phyloP scores from a whole-genome alignment of 192 early-diverging fungal genomes.

The Rhizoclosmatium sp. region DNA sequence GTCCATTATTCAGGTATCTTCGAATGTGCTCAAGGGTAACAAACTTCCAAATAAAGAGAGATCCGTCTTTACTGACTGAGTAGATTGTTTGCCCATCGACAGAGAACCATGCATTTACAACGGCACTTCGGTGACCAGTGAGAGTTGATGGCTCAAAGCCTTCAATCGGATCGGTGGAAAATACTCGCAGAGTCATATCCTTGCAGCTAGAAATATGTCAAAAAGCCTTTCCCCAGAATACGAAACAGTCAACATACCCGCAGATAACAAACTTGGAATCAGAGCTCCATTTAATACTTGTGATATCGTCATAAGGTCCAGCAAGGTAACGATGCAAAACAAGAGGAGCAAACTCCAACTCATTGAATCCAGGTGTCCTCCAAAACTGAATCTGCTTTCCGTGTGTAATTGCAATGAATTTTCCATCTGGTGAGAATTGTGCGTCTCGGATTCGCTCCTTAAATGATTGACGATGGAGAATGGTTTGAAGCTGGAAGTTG shows the following conservation, averaged over 20 bases:
- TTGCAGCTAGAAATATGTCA: too few relatives aligned
- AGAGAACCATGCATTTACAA: conserved; percentile 87
- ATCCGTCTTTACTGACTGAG: conserved; percentile 88
- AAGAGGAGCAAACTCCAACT: conserved; percentile 91
- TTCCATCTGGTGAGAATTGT: conserved; percentile 92
- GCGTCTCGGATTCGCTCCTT: conserved; percentile 81
- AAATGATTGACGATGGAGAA: conserved; percentile 92
- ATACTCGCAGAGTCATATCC: conserved; percentile 84
- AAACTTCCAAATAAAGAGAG: conserved; percentile 81
- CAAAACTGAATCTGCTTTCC: conserved; percentile 89
- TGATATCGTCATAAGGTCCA: conserved; percentile 88
- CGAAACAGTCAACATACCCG: conserved; percentile 12
- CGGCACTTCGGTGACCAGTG: conserved; percentile 83
- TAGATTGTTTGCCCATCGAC: conserved; percentile 75
- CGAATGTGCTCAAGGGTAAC: conserved; percentile 22
- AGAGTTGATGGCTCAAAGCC: conserved; percentile 78
- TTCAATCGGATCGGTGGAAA: conserved; percentile 74
- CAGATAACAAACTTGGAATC: conserved; percentile 78
- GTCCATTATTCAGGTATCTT: conserved; percentile 35
- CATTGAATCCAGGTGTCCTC: conserved; percentile 88
- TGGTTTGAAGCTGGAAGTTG: conserved; percentile 83
- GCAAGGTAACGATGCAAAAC: conserved; percentile 80
- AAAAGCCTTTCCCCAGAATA: background rate
- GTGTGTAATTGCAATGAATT: conserved; percentile 84
- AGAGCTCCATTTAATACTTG: conserved; percentile 81